Percentiles rank a stretch among this genome's conserved stretches.
Conservation (phyloP, 371 early-diverging fungal genomes). For the Funneliformis caledonium region DNA sequence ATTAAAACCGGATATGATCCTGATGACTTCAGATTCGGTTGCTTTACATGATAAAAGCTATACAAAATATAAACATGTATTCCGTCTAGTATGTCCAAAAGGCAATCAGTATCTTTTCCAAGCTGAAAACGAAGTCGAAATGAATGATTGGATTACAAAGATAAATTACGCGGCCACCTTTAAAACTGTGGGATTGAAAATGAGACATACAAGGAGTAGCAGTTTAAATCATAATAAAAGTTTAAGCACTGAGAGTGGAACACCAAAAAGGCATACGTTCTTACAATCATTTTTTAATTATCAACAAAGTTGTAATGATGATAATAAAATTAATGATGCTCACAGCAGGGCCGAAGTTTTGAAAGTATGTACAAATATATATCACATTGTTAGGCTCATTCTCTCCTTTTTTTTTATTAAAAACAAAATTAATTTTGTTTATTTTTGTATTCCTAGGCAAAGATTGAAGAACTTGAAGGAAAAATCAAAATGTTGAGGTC, state of each 20-base stretch:
- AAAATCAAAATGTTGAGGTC: conserved; percentile 42
- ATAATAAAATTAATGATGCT: neutral
- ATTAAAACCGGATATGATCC: conserved; percentile 58
- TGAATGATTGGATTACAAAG: conserved; percentile 83
- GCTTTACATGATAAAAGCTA: conserved; percentile 74
- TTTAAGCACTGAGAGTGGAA: neutral
- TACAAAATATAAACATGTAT: conserved; percentile 76
- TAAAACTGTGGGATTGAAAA: conserved; percentile 55
- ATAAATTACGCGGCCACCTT: conserved; percentile 81
- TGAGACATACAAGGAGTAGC: conserved; percentile 9
- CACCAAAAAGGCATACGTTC: neutral
- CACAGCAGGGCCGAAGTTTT: conserved; percentile 18
- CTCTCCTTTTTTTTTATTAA: neutral
- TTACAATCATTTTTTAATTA: neutral
- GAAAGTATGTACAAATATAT: neutral
- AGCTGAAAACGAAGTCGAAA: conserved; percentile 65
- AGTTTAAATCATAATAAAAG: neutral
- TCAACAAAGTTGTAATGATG: neutral
- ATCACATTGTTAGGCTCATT: neutral
- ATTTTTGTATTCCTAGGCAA: neutral
- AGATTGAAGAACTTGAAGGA: conserved; percentile 10
- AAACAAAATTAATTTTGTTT: neutral
- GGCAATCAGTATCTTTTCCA: conserved; percentile 75
- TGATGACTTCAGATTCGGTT: conserved; percentile 70
- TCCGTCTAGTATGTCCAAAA: conserved; percentile 70